Evolutionary conservation across 208 protist genomes (phyloP).

Genomic region (Leishmania mexicana): DNA sequence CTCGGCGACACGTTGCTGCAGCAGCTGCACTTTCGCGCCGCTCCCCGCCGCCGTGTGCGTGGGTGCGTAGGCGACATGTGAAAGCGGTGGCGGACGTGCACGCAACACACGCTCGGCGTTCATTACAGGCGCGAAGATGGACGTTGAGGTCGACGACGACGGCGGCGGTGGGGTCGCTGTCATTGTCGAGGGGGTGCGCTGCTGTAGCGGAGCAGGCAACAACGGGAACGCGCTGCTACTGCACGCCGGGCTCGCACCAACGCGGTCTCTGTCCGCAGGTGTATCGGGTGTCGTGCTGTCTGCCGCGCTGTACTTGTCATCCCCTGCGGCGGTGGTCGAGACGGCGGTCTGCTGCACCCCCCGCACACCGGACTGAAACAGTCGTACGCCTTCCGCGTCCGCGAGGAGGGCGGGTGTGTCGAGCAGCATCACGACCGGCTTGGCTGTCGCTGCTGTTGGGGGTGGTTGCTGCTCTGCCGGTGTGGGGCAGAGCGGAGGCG

Average conservation of each 20-base stretch:
- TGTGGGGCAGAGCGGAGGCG: background rate
- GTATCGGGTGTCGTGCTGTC: background rate
- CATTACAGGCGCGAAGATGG: conserved; percentile 2
- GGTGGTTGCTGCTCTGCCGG: background rate
- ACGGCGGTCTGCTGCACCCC: background rate
- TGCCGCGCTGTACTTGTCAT: background rate
- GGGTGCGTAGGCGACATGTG: conserved; percentile 20
- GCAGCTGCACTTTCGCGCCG: background rate
- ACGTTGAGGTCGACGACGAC: background rate
- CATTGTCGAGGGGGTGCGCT: background rate
- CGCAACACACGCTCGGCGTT: conserved; percentile 19
- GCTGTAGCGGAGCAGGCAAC: background rate
- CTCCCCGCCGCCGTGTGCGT: background rate
- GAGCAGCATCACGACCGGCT: conserved; percentile 14
- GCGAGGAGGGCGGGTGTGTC: conserved; percentile 25
- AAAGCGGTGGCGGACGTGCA: conserved; percentile 14
- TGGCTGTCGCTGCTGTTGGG: background rate
- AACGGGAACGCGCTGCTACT: background rate
- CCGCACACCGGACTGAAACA: background rate
- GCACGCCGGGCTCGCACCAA: background rate
- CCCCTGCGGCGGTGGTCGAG: background rate
- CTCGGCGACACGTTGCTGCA: conserved; percentile 28
- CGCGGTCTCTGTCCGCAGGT: background rate
- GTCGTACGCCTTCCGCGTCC: background rate
- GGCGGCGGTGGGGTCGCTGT: background rate